Evolutionary conservation across 805 yeast species (phyloP).

Genomic region (Candida manassasensis): DNA sequence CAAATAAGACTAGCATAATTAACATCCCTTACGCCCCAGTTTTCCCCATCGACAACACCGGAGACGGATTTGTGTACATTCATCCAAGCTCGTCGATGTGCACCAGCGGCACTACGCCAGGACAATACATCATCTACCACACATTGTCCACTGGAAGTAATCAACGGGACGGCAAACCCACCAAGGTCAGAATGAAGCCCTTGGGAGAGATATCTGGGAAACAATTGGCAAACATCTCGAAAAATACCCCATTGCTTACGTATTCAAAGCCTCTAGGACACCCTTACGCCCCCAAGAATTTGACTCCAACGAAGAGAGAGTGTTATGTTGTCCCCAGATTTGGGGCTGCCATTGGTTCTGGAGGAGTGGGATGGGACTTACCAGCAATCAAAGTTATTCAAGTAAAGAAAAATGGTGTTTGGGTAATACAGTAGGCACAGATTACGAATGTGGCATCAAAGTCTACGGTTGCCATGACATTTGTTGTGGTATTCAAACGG

Average conservation of each 20-base stretch:
- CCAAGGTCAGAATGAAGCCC: constrained; percentile 62
- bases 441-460: not conserved
- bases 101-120: constrained; percentile 64
- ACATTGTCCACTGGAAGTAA: constrained; percentile 55
- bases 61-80: constrained; percentile 61
- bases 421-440: constrained; percentile 42
- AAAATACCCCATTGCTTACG: constrained; percentile 63
- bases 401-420: constrained; percentile 57
- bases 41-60: constrained; percentile 39
- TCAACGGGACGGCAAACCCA: constrained; percentile 35
- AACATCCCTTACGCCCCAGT: constrained; percentile 65
- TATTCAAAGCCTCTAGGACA: constrained; percentile 91
- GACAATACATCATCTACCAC: constrained; percentile 71
- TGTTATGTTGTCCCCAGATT: constrained; percentile 88
- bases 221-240: constrained; percentile 75
- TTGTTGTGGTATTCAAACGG: not conserved
- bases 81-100: constrained; percentile 73
- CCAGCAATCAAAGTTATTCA: constrained; percentile 75
- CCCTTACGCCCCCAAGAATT: constrained; percentile 75
- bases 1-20: constrained; percentile 54
- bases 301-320: constrained; percentile 65
- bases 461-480: too few relatives aligned
- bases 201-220: constrained; percentile 71
- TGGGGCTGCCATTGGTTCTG: constrained; percentile 79
- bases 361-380: constrained; percentile 88